Evolutionary conservation across 1,139 yeast species (phyloP).

Genomic region (Debaryomyces sp.): DNA sequence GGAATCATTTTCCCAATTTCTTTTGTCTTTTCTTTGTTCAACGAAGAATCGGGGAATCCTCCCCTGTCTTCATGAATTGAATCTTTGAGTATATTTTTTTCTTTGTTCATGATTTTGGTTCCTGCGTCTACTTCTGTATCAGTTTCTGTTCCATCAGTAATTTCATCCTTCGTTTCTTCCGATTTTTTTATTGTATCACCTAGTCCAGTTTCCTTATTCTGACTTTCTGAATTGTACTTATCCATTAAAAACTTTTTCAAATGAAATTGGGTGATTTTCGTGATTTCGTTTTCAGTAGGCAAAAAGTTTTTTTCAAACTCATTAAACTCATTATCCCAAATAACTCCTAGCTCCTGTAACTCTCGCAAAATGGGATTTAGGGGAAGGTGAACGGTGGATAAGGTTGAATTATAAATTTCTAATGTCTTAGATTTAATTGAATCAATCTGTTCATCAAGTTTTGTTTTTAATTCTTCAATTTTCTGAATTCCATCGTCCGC

Average conservation of each 20-base stretch:
- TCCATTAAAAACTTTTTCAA: conserved; percentile 73
- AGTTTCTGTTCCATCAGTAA: neutral
- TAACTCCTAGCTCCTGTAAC: conserved; percentile 80
- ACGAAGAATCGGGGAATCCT: conserved; percentile 4
- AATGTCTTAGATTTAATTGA: conserved; percentile 50
- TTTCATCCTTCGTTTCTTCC: conserved; percentile 4
- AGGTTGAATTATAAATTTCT: conserved; percentile 55
- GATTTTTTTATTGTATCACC: conserved; percentile 11
- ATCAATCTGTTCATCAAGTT: conserved; percentile 54
- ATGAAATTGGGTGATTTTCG: conserved; percentile 88
- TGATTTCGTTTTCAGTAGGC: conserved; percentile 93
- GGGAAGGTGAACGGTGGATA: conserved; percentile 67
- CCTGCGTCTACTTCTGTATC: neutral
- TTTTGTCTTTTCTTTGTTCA: conserved; percentile 17
- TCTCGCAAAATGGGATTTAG: conserved; percentile 70
- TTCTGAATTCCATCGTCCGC: conserved; percentile 67
- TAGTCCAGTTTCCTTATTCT: conserved; percentile 19
- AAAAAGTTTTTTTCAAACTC: conserved; percentile 79
- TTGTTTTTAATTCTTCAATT: conserved; percentile 58
- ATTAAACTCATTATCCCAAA: conserved; percentile 85
- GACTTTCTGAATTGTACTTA: conserved; percentile 37
- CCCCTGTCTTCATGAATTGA: conserved; percentile 8
- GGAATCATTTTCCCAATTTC: conserved; percentile 29
- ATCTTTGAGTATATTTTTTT: conserved; percentile 8
- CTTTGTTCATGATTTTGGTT: neutral